Evolutionary conservation across 768 basidiomycete species (phyloP), one percentile per base, ranked within the genome.

Genomic region (Hemileccinum impolitum): DNA sequence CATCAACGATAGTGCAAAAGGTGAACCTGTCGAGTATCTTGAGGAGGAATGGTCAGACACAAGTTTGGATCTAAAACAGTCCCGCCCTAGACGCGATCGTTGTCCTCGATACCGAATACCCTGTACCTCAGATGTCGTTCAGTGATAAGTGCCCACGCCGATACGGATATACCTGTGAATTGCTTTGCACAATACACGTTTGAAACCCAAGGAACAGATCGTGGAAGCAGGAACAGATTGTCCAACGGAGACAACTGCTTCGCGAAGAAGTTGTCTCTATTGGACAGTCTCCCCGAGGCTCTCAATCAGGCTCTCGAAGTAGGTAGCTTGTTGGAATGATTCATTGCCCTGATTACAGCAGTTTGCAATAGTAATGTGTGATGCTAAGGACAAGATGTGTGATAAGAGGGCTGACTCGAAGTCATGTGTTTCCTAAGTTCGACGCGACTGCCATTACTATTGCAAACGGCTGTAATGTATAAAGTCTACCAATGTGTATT

Each of bases 181-280:
- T 11, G 8, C 15, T 21, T 21, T 43, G n/a, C n/a, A n/a, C n/a
- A n/a, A n/a, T n/a, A n/a, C n/a, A n/a, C n/a, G 0, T 18, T 11
- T 42, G 47, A 30, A 58, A 42, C 32, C 34, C 15, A 38, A 34
- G 14, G 38, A 26, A 30, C 32, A 66, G 61, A 72, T 77, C 39
- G 58, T 71, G 7, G 71, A 65, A 46, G 75, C 74, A n/a, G n/a
- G n/a, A n/a, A n/a, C n/a, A 43, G 75, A 77, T 45, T 66, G 65
- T 8, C 69, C 69, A 0, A 56, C 54, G 39, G 70, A 65, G 40
- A 62, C 61, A 31, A 55, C n/a, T n/a, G n/a, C n/a, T n/a, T n/a
- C n/a, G n/a, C n/a, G n/a, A n/a, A 52, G 31, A 66, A 60, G 34
- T 28, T 55, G 12, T 53, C 66, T 6, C 56, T 67, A 43, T 26